phyloP scores from a whole-genome alignment of 192 early-diverging fungal species.

The Piromyces sp. region DNA sequence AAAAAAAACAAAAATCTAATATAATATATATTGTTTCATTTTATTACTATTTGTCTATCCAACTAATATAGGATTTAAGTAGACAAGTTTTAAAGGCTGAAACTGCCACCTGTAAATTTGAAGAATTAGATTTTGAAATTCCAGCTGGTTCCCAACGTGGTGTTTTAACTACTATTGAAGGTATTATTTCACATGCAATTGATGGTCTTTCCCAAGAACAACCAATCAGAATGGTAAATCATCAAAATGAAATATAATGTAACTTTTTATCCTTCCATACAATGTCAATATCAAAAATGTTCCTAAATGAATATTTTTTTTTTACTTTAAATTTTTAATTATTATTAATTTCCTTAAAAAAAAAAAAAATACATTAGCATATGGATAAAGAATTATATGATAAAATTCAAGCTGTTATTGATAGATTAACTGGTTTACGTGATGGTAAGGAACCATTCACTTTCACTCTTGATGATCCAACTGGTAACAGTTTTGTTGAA shows the following conservation, averaged over 20 bases:
- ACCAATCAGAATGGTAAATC: constrained; percentile 34
- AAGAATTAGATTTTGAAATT: constrained; percentile 77
- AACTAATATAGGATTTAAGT: constrained; percentile 42
- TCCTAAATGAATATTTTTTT: too few species aligned
- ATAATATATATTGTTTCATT: background rate
- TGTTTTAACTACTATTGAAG: constrained; percentile 80
- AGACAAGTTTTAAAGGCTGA: constrained; percentile 83
- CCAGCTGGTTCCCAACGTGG: constrained; percentile 58
- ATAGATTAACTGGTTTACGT: constrained; percentile 35
- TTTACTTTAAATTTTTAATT: too few species aligned
- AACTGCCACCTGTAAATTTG: constrained; percentile 53
- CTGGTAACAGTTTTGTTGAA: constrained; percentile 85
- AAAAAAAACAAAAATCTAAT: too few species aligned
- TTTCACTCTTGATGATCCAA: constrained; percentile 67
- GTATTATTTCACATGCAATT: constrained; percentile 51
- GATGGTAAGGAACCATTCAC: constrained; percentile 47
- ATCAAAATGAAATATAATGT: too few species aligned
- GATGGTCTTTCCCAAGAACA: constrained; percentile 69
- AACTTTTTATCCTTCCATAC: too few species aligned
- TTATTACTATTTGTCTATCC: too few species aligned
- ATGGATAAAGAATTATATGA: constrained; percentile 43
- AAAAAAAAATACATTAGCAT: too few species aligned
- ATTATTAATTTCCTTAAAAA: too few species aligned
- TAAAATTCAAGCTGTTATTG: constrained; percentile 53
- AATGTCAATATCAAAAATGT: too few species aligned